These are phyloP conservation scores for barley (Hordeum vulgare) DNA, from an alignment of 176 grass and related monocot genomes.

Conservation along the genomic window DNA sequence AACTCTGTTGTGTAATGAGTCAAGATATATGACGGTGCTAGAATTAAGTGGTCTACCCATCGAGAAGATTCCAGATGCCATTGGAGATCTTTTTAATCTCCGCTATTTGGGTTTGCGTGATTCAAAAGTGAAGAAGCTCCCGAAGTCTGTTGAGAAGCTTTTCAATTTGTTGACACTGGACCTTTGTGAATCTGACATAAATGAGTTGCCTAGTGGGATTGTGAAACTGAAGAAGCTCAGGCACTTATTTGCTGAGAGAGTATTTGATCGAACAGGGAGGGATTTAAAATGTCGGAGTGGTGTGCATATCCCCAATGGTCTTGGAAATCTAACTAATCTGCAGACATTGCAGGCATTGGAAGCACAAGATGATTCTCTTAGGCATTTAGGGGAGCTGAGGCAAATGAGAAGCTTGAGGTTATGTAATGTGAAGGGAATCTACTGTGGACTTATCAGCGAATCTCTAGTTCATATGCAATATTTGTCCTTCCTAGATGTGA, in stretches of 20 bases:
- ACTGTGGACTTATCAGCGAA: not conserved
- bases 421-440: not conserved
- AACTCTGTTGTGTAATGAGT: accelerated
- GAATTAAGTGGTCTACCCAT: not conserved
- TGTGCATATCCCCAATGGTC: not conserved
- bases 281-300: not conserved
- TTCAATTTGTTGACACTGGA: too few species aligned
- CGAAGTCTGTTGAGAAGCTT: not conserved
- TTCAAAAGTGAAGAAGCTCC: not conserved
- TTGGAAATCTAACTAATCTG: not conserved
- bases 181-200: too few species aligned
- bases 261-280: not conserved
- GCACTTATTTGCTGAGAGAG: too few species aligned
- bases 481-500: not conserved
- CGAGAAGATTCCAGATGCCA: not conserved
- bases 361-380: not conserved
- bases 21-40: not conserved
- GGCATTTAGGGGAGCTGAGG: not conserved
- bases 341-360: not conserved
- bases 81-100: not conserved
- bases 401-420: not conserved
- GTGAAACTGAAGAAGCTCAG: too few species aligned
- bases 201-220: too few species aligned
- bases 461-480: not conserved
- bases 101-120: not conserved